Evolutionary conservation across 495 filamentous ascomycete species (phyloP).

Genomic region (Tuber microsphaerosporum): DNA sequence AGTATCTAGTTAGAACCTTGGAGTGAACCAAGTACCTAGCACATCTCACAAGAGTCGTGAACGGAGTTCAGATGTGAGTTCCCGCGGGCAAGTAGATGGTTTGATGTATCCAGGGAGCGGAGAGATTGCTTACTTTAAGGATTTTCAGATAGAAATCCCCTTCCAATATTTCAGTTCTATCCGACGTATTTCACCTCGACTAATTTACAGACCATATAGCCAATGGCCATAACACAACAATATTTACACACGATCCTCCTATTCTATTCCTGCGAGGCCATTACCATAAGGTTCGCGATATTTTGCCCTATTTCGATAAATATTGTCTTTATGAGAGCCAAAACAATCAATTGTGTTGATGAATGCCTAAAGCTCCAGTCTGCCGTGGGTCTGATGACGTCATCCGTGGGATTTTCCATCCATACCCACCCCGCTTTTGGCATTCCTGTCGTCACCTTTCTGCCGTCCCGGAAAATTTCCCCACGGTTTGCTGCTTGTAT

Average conservation of each 20-base stretch:
- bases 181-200: background rate
- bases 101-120: background rate
- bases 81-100: background rate
- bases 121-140: background rate
- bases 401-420: background rate
- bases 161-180: background rate
- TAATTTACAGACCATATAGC: background rate
- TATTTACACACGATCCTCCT: background rate
- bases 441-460: background rate
- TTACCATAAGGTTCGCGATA: background rate
- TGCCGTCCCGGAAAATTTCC: background rate
- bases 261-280: background rate
- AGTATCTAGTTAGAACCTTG: background rate
- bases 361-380: background rate
- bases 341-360: background rate
- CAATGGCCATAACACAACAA: background rate
- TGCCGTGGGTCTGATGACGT: background rate
- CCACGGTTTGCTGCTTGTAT: background rate
- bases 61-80: background rate
- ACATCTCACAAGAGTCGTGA: background rate
- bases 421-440: background rate
- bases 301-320: background rate
- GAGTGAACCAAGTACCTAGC: background rate
- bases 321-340: background rate
- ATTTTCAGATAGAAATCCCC: background rate